Evolutionary conservation across 202 grass and related monocot species (phyloP).

Genomic region (Schoenoplectus tabernaemontani): DNA sequence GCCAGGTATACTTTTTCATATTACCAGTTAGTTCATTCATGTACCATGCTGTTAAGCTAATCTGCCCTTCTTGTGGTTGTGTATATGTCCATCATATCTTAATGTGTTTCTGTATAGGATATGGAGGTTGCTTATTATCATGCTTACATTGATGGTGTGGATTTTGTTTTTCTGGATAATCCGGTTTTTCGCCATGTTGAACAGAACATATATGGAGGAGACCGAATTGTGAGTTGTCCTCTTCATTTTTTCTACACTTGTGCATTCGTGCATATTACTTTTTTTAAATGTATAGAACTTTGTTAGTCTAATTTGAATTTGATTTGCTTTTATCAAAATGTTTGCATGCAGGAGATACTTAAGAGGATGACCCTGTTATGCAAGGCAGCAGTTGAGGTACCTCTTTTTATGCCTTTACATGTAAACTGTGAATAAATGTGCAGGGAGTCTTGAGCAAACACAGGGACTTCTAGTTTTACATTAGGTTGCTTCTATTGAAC

Average conservation of each 20-base stretch:
- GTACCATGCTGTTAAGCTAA: background rate
- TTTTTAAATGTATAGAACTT: constrained; percentile 14
- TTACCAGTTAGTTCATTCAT: background rate
- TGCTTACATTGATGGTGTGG: constrained; percentile 73
- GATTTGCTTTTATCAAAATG: background rate
- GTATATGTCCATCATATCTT: constrained; percentile 9
- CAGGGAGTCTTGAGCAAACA: constrained; percentile 1
- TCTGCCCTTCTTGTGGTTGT: background rate
- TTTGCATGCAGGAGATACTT: constrained; percentile 65
- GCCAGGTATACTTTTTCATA: constrained; percentile 51
- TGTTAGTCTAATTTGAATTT: constrained; percentile 27
- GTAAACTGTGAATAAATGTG: constrained; percentile 8
- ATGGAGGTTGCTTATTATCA: constrained; percentile 86
- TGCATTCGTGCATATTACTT: background rate
- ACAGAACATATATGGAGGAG: constrained; percentile 84
- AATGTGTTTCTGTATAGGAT: constrained; percentile 43
- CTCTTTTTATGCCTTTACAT: constrained; percentile 15
- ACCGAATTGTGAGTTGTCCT: constrained; percentile 44
- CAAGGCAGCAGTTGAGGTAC: constrained; percentile 92
- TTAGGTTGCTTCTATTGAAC: background rate
- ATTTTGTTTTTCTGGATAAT: constrained; percentile 92
- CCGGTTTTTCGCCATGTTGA: constrained; percentile 58
- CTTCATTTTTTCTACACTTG: constrained; percentile 10
- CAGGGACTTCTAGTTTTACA: background rate
- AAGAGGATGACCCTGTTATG: constrained; percentile 90